These are phyloP conservation scores for Lepidium africanum DNA, from an alignment of 345 rosid genomes.

Conservation along the genomic window DNA sequence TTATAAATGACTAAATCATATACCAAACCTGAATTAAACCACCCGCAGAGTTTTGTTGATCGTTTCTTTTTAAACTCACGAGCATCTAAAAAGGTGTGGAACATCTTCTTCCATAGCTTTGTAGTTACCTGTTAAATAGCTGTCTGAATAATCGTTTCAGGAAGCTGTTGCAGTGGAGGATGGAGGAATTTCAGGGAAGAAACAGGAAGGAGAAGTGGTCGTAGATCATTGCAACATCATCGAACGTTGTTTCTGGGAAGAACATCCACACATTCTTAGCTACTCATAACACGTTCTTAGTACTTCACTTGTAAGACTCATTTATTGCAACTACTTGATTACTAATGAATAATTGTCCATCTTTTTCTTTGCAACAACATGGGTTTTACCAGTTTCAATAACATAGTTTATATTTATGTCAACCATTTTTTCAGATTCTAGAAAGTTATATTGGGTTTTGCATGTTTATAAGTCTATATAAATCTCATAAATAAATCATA, in stretches of 20 bases:
- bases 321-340: not conserved
- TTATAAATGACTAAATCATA: not conserved
- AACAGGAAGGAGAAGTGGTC: constrained; percentile 23
- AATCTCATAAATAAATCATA: not conserved
- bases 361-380: not conserved
- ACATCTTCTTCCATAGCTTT: not conserved
- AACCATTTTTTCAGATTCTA: too few species aligned
- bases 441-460: not conserved
- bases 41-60: not conserved
- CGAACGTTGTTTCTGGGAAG: constrained; percentile 57
- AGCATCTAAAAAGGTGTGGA: not conserved
- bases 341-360: too few species aligned
- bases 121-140: not conserved
- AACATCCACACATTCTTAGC: constrained; percentile 42
- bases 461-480: not conserved
- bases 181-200: constrained; percentile 9
- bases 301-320: constrained; percentile 2
- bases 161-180: constrained; percentile 20
- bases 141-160: constrained; percentile 24
- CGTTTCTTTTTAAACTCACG: not conserved
- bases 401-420: too few species aligned
- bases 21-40: not conserved
- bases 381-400: not conserved
- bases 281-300: not conserved
- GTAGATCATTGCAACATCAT: constrained; percentile 55